Conservation (phyloP, 352 stramenopile species). For the Pythium chondricola region DNA sequence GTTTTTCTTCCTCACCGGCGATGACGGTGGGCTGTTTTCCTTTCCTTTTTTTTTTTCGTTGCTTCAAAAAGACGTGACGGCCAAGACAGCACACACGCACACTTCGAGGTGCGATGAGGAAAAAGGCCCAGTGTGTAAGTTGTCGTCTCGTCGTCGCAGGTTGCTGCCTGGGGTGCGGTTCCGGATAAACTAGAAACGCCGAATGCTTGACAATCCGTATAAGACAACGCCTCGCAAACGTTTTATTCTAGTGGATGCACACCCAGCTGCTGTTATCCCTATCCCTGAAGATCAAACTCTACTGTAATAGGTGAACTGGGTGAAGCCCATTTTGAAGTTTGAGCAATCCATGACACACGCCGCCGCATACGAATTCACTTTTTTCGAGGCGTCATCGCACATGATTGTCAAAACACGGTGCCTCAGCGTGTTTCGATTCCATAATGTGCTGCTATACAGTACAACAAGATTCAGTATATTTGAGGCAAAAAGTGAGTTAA, state of each 20-base stretch:
- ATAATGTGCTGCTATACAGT: too few relatives aligned
- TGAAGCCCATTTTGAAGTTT: slow-evolving; percentile 3
- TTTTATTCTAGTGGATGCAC: too few relatives aligned
- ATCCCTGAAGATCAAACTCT: too few relatives aligned
- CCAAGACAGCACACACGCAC: neutral
- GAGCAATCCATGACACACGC: slow-evolving; percentile 1
- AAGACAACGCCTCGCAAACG: slow-evolving; percentile 6
- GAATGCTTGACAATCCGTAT: slow-evolving; percentile 6
- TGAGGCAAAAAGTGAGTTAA: too few relatives aligned
- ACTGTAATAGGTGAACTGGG: too few relatives aligned
- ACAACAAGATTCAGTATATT: too few relatives aligned
- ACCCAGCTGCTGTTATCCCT: too few relatives aligned
- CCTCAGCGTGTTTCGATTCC: too few relatives aligned
- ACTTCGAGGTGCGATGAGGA: slow-evolving; percentile 1
- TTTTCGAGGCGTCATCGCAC: too few relatives aligned
- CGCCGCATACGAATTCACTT: too few relatives aligned
- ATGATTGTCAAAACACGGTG: too few relatives aligned
- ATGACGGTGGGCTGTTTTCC: slow-evolving; percentile 13
- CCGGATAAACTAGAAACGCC: slow-evolving; percentile 6
- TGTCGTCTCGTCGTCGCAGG: slow-evolving; percentile 13
- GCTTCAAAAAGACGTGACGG: slow-evolving; percentile 13
- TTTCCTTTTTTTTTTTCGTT: slow-evolving; percentile 20
- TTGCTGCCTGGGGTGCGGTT: slow-evolving; percentile 8
- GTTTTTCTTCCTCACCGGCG: slow-evolving; percentile 24
- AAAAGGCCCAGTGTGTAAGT: slow-evolving; percentile 10